phyloP scores from a whole-genome alignment of 345 rosid genomes.

The Rhizophora mangle region DNA sequence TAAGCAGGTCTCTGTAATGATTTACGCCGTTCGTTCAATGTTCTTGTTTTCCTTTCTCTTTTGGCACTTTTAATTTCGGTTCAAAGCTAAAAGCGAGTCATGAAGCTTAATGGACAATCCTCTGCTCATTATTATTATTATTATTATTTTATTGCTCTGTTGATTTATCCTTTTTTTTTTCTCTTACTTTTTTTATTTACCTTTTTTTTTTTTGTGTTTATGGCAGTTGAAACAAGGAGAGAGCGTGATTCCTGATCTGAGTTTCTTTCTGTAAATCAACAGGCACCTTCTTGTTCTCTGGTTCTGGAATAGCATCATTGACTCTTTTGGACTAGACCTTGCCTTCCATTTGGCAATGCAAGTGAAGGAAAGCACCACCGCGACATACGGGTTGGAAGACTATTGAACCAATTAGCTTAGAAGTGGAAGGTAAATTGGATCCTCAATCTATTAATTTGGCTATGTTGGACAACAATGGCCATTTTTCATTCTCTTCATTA shows the following conservation, averaged over 20 bases:
- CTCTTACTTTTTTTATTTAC: constrained; percentile 3
- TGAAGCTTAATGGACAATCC: constrained; percentile 44
- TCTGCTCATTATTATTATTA: neutral
- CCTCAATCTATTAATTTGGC: neutral
- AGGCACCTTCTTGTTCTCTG: too few relatives aligned
- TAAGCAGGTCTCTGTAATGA: too few relatives aligned
- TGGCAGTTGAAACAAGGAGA: constrained; percentile 30
- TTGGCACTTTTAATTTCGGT: constrained; percentile 18
- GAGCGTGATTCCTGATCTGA: neutral
- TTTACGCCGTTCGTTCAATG: neutral
- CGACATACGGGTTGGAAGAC: neutral
- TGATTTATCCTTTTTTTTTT: neutral
- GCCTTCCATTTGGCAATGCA: neutral
- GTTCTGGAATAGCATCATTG: too few relatives aligned
- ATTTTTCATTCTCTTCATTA: too few relatives aligned
- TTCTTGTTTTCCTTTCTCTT: neutral
- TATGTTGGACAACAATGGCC: neutral
- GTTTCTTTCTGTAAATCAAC: too few relatives aligned
- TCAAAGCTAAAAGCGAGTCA: constrained; percentile 31
- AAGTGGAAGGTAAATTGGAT: constrained; percentile 14
- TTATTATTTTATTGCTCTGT: neutral
- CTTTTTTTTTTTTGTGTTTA: neutral
- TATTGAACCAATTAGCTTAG: constrained; percentile 14
- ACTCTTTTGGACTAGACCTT: neutral
- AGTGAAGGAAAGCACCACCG: too few relatives aligned